Evolutionary conservation across 257 asterid genomes (phyloP), one percentile per base, ranked within the genome.

Genomic region (Solanum bulbocastanum): DNA sequence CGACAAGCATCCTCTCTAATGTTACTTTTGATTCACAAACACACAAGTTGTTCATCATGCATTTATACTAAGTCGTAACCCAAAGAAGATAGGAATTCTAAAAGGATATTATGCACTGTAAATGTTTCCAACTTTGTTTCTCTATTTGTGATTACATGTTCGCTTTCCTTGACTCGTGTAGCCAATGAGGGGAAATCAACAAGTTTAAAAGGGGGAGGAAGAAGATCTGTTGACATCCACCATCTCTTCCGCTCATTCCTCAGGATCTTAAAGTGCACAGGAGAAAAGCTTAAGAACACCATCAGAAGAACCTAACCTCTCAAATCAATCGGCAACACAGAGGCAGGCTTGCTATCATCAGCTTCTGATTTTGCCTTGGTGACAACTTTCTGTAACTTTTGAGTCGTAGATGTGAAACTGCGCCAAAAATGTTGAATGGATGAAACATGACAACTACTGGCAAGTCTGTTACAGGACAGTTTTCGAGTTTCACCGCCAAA

Each of bases 341-440:
- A 83, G 74, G 91, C 85, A 87, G 94, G 88, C 88, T 91, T 91
- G 90, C 44, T 90, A 86, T 91, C 98, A 85, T 89, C 92, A 84
- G 92, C 83, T 84, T 90, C 93, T 71, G 98, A 92, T 91, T 89
- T 89, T 86, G 98, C 98, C 91, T 90, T 94, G 66, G 94, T 92
- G 49, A 89, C 88, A 7, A 90, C 88, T 87, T 89, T 90, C 87
- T 74, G 75, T 42, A 78, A 88, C 87, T 86, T 96, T 60, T 90
- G 87, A 39, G 93, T 88, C 88, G 95, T 89, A 10, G 96, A 91
- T 74, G 91, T 88, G 90, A 93, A 92, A 81, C 89, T 66, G 42
- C 91, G 94, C 69, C 81, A 89, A 69, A 92, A 92, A 85, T 86
- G 87, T 32, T 58, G 94, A n/a, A 87, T 79, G 66, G 92, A 90